A percentile compares a stretch with the other conserved stretches of the same genome.
These are phyloP conservation scores for Graphium sp. DNA, from an alignment of 2,329 filamentous ascomycete genomes.

Conservation along the genomic window DNA sequence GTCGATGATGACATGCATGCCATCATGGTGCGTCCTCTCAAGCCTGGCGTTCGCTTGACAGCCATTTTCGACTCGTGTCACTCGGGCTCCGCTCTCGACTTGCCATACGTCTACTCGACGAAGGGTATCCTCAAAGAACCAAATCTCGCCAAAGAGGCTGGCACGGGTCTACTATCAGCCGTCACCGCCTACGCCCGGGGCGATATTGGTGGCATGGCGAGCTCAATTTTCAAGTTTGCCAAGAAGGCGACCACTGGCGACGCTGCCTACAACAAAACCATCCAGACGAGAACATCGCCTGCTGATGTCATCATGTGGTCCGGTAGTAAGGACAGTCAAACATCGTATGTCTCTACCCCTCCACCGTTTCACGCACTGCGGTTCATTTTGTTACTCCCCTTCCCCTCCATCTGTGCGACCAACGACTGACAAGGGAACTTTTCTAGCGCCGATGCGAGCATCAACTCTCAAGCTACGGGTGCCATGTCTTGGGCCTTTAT, in stretches of 20 bases:
- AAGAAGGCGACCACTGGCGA: conserved; percentile 60
- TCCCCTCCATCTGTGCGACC: neutral
- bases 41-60: conserved; percentile 49
- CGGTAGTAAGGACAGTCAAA: conserved; percentile 79
- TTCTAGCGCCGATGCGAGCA: conserved; percentile 62
- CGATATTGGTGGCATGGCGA: conserved; percentile 62
- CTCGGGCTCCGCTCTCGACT: conserved; percentile 37
- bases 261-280: conserved; percentile 54
- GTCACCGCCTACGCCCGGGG: conserved; percentile 63
- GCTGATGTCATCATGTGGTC: conserved; percentile 91
- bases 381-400: neutral
- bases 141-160: conserved; percentile 55
- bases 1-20: conserved; percentile 43
- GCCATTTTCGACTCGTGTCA: conserved; percentile 39
- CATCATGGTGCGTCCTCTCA: conserved; percentile 45
- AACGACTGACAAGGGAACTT: conserved; percentile 9
- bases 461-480: conserved; percentile 68
- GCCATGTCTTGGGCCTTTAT: conserved; percentile 94
- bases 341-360: conserved; percentile 27
- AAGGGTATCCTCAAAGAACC: conserved; percentile 58
- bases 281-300: conserved; percentile 71
- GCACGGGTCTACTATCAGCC: conserved; percentile 47
- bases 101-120: conserved; percentile 46
- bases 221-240: conserved; percentile 56
- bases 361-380: too few relatives aligned